Evolutionary conservation across 345 rosid genomes (phyloP).

Genomic region (Lepidium aucheri): DNA sequence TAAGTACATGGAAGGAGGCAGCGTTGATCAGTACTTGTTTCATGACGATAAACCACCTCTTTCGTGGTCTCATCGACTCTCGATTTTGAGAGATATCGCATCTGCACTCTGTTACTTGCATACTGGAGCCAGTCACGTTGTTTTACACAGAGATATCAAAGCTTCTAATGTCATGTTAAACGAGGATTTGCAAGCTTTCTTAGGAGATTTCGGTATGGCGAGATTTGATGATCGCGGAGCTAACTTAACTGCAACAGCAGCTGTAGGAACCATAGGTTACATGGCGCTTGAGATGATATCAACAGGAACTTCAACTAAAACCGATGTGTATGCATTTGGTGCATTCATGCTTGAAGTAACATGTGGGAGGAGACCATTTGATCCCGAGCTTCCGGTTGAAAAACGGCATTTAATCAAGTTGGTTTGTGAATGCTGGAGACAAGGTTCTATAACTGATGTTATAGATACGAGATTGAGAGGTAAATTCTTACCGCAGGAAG

Average conservation of each 20-base stretch:
- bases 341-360: constrained; percentile 40
- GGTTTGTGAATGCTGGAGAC: constrained; percentile 29
- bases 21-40: constrained; percentile 36
- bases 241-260: constrained; percentile 31
- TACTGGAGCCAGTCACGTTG: constrained; percentile 39
- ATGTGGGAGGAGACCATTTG: constrained; percentile 41
- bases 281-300: constrained; percentile 37
- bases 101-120: constrained; percentile 43
- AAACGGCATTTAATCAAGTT: constrained; percentile 25
- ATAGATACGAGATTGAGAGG: constrained; percentile 24
- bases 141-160: constrained; percentile 42
- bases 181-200: constrained; percentile 16
- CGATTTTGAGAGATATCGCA: constrained; percentile 37
- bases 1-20: constrained; percentile 43
- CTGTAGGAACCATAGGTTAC: constrained; percentile 49
- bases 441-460: constrained; percentile 20
- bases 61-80: constrained; percentile 34
- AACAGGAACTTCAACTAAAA: constrained; percentile 30
- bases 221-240: constrained; percentile 34
- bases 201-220: constrained; percentile 50
- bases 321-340: constrained; percentile 40
- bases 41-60: constrained; percentile 20
- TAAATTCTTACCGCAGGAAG: constrained; percentile 12
- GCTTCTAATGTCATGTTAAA: constrained; percentile 41
- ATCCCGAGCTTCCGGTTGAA: constrained; percentile 1